Conservation (phyloP, 768 basidiomycete species). For the Suillus occidentalis region DNA sequence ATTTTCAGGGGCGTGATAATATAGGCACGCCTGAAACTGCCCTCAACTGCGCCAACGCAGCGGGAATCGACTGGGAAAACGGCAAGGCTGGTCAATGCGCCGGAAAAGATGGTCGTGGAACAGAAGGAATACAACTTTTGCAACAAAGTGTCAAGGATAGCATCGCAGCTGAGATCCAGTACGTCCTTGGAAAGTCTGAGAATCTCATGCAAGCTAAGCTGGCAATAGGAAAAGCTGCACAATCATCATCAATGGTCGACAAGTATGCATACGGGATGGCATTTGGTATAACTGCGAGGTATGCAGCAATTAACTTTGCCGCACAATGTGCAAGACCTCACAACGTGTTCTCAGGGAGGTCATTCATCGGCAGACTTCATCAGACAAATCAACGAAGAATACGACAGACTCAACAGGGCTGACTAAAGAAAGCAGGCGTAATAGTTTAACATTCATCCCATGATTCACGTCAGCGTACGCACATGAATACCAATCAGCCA, state of each 20-base stretch:
- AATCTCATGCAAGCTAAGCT: constrained; percentile 10
- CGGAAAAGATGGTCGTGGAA: constrained; percentile 56
- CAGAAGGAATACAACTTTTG: constrained; percentile 66
- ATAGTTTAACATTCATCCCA: constrained; percentile 8
- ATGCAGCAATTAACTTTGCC: constrained; percentile 19
- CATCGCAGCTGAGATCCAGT: constrained; percentile 59
- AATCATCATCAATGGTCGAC: constrained; percentile 66
- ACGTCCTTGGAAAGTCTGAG: constrained; percentile 15
- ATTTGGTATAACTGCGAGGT: constrained; percentile 83
- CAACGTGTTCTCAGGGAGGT: constrained; percentile 52
- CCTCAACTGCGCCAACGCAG: constrained; percentile 59
- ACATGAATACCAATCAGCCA: constrained; percentile 30
- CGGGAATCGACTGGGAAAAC: constrained; percentile 67
- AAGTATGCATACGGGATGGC: constrained; percentile 75
- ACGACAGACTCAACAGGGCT: constrained; percentile 55
- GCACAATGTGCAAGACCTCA: constrained; percentile 1
- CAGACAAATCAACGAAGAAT: constrained; percentile 72
- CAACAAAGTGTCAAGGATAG: constrained; percentile 51
- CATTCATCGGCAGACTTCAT: constrained; percentile 77
- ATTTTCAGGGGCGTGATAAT: constrained; percentile 55
- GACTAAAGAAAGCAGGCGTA: constrained; percentile 20
- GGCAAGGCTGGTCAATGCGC: constrained; percentile 58
- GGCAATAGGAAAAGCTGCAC: constrained; percentile 79
- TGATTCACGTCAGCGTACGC: constrained; percentile 14
- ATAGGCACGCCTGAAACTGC: constrained; percentile 71